Base-by-base conservation (phyloP, 1,139 yeast genomes). In the Schwanniomyces etchellsii region DNA sequence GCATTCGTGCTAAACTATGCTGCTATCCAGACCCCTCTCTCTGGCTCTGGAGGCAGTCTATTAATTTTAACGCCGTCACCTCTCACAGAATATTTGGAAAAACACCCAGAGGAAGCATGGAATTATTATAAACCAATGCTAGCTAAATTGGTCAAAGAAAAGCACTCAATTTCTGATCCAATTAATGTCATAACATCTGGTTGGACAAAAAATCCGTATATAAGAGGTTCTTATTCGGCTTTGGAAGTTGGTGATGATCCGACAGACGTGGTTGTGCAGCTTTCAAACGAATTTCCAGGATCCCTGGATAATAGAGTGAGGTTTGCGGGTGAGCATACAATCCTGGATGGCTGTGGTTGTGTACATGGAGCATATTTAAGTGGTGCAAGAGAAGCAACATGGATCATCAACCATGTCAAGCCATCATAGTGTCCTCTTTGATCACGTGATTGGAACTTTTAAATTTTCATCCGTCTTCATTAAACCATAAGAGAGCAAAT, bases 311-410 rank as follows among this genome's bases (percentile, higher is more conserved):
- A 52, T 5, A 56, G 66, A 11, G 62, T 85, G 4, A 60, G 91
- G 31, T 85, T 85, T 59, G 95, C 94, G 0, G 95, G 95, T 9
- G 95, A 85, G 51, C 95, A 83, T 47, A 76, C 93, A 2, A 70
- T 73, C 15, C 57, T 68, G 43, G 85, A 81, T 36, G 95, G 94
- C 5, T 77, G 81, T 21, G 95, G 95, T 0, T 84, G 95, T 57
- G 88, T 80, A 4, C 91, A 85, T 55, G 85, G 88, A 24, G 86
- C 88, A 9, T 76, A 81, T 73, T 53, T 57, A 40, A 73, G 85
- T 45, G 95, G 95, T 2, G 52, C 51, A 34, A 69, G 93, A 40
- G 95, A 83, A 42, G 93, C 89, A 4, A 35, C 47, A 16, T 62
- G 69, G 60, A 58, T 74, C 5, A 34, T 70, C 27, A 36, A 45